Percentiles rank a stretch among this genome's conserved stretches.
Conservation (phyloP, 805 yeast species). For the Nakazawaea populi region DNA sequence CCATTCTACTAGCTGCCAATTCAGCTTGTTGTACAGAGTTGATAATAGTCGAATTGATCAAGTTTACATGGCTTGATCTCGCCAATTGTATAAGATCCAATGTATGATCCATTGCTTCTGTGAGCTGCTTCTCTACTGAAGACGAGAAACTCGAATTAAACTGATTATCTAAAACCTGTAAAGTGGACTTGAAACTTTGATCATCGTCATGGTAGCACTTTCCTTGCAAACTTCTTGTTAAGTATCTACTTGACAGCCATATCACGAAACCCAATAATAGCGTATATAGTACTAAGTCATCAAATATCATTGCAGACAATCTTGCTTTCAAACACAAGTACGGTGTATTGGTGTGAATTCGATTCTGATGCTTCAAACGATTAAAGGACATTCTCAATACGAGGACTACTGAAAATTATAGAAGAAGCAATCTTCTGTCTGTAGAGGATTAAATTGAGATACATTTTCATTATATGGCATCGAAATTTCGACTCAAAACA, state of each 20-base stretch:
- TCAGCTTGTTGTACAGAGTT: background rate
- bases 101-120: background rate
- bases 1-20: too few species aligned
- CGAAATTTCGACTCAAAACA: too few species aligned
- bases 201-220: too few species aligned
- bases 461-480: too few species aligned
- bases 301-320: background rate
- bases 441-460: too few species aligned
- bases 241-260: background rate
- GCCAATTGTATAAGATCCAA: background rate
- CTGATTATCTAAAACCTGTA: too few species aligned
- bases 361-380: background rate
- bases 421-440: too few species aligned
- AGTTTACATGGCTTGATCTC: background rate
- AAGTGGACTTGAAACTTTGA: too few species aligned
- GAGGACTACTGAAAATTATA: too few species aligned
- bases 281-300: background rate
- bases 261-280: background rate
- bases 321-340: constrained; percentile 5
- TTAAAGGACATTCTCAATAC: background rate
- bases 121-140: too few species aligned
- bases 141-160: too few species aligned
- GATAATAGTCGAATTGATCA: background rate
- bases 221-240: background rate
- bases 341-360: constrained; percentile 4